Evolutionary conservation across 371 early-diverging fungal species (phyloP).

Genomic region (Hamiltosporidium tvaerminnensis): DNA sequence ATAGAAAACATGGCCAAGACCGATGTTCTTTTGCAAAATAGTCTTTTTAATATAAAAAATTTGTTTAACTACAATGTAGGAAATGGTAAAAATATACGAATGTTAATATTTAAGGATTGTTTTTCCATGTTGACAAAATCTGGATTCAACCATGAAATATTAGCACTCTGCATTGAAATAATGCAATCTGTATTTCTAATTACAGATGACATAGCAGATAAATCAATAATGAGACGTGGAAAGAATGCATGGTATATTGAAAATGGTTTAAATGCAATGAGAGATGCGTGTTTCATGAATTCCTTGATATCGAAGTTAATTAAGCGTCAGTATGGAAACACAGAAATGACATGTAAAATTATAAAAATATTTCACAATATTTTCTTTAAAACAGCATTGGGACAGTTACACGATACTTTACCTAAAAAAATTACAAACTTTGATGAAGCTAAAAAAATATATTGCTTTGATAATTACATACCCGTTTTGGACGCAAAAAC

Average conservation of each 20-base stretch:
- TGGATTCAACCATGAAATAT: too few relatives aligned
- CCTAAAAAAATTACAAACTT: neutral
- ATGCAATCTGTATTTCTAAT: slow-evolving; percentile 17
- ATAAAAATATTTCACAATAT: neutral
- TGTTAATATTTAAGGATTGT: too few relatives aligned
- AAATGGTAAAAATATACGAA: too few relatives aligned
- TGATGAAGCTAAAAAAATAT: neutral
- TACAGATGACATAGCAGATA: slow-evolving; percentile 26
- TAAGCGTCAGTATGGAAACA: too few relatives aligned
- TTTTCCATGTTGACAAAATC: too few relatives aligned
- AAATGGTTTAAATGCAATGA: slow-evolving; percentile 1
- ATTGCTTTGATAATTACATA: neutral
- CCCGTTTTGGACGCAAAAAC: neutral
- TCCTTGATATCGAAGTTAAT: neutral
- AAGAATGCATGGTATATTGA: slow-evolving; percentile 11
- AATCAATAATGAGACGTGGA: slow-evolving; percentile 11
- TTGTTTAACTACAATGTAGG: too few relatives aligned
- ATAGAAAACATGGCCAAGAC: too few relatives aligned
- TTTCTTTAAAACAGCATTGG: neutral
- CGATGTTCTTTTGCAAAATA: too few relatives aligned
- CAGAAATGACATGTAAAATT: slow-evolving; percentile 1
- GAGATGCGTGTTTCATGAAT: slow-evolving; percentile 11
- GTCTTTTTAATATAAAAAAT: too few relatives aligned
- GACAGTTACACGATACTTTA: slow-evolving; percentile 1
- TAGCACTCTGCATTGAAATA: slow-evolving; percentile 1